phyloP scores from a whole-genome alignment of 148 eudicot genomes.

The Mesembryanthemum crystallinum region DNA sequence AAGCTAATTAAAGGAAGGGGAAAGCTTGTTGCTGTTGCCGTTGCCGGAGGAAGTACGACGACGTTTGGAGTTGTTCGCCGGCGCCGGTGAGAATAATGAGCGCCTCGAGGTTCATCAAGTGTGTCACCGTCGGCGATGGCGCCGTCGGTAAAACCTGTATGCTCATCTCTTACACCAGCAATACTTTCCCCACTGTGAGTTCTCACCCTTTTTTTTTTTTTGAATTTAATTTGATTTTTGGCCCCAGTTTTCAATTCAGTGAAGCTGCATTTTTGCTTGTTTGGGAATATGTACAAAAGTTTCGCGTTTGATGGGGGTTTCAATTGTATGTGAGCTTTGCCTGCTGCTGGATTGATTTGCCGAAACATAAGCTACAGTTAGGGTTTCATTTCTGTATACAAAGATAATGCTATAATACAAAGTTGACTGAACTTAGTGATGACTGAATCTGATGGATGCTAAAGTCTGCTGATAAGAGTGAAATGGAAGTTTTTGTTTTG shows the following conservation, averaged over 20 bases:
- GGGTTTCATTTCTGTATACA: conserved; percentile 8
- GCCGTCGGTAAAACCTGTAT: conserved; percentile 41
- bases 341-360: background rate
- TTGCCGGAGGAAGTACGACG: background rate
- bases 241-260: background rate
- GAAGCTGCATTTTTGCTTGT: conserved; percentile 13
- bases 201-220: background rate
- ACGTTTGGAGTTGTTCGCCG: conserved; percentile 7
- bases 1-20: background rate
- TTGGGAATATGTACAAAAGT: background rate
- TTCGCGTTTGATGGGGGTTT: background rate
- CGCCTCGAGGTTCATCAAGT: conserved; percentile 38
- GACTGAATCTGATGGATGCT: background rate
- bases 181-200: conserved; percentile 51
- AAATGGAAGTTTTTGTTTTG: background rate
- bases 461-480: background rate
- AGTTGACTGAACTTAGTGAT: background rate
- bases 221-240: background rate
- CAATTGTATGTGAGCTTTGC: conserved; percentile 2
- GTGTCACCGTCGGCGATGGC: conserved; percentile 38
- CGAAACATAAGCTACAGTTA: conserved; percentile 4
- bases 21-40: background rate
- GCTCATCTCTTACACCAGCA: conserved; percentile 44
- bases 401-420: background rate
- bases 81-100: conserved; percentile 33